A percentile compares a stretch with the other conserved stretches of the same genome.
phyloP scores from a whole-genome alignment of 1,139 yeast species.

The Candida pseudoviswanathii region DNA sequence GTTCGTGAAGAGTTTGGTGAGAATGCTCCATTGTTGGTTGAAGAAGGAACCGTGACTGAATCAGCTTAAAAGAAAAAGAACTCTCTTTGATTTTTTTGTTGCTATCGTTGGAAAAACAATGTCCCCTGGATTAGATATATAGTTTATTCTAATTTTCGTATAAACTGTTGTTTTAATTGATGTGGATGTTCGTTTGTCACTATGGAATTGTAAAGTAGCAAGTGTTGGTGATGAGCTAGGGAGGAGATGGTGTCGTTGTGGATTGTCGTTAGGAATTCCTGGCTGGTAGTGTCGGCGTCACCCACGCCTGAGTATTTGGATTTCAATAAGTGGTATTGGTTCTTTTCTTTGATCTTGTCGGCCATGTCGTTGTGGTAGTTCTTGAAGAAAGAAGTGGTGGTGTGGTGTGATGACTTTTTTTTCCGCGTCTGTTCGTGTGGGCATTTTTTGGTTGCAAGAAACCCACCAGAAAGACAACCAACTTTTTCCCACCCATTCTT shows the following conservation, averaged over 20 bases:
- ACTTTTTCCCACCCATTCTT: too few relatives aligned
- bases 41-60: slow-evolving; percentile 11
- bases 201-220: slow-evolving; percentile 67
- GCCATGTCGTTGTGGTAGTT: slow-evolving; percentile 41
- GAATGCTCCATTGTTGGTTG: slow-evolving; percentile 30
- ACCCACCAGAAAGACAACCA: too few relatives aligned
- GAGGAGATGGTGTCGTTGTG: slow-evolving; percentile 76
- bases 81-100: neutral
- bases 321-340: slow-evolving; percentile 61
- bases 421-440: neutral
- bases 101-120: too few relatives aligned
- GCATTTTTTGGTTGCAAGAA: too few relatives aligned
- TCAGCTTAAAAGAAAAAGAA: neutral
- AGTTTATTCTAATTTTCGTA: slow-evolving; percentile 57
- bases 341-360: slow-evolving; percentile 68
- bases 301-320: slow-evolving; percentile 73
- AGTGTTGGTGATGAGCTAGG: slow-evolving; percentile 66
- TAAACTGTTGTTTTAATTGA: slow-evolving; percentile 49
- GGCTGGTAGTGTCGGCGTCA: slow-evolving; percentile 62
- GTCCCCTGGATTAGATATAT: neutral
- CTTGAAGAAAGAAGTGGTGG: neutral
- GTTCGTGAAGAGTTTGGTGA: slow-evolving; percentile 18
- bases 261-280: slow-evolving; percentile 50
- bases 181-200: slow-evolving; percentile 58
- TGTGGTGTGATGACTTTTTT: neutral